Base-by-base conservation (phyloP, 2,329 filamentous ascomycete genomes). In the Calonectria multiphialidica region DNA sequence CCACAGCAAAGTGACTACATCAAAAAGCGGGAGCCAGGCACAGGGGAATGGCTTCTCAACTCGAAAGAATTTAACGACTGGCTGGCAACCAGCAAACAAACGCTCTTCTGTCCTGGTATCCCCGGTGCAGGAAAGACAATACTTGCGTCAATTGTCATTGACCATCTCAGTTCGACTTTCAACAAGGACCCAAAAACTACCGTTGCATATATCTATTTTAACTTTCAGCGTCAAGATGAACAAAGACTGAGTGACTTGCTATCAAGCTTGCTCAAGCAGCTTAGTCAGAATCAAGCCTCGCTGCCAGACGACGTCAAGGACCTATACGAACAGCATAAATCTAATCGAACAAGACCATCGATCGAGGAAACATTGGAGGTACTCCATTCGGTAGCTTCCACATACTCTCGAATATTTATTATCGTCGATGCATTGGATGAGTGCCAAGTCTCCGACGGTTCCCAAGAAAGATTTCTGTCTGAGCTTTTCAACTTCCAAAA, bases 21-120 rank as follows among this genome's bases (percentile, higher is more conserved):
- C 15, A 68, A 62, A 8, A 72, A 75, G 18, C 78, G 80, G 49
- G 80, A 86, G 28, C 40, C 67, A n/a, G 80, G 78, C 16, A 88
- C 86, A 2, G 82, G 85, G 0, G 68, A 82, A 57, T 88, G 86
- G 86, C 77, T 88, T 1, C 74, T 88, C 0, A 72, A 84, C 2
- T 84, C 83, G 0, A 12, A 8, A 0, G 76, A 83, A 25, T 86
- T 80, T 71, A 37, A 66, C 25, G 35, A 45, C 2, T 86, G 82
- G 84, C 1, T 80, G 0, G 45, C 68, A 2, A 47, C 59, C 0
- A 49, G 67, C 1, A 77, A 73, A 3, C 68, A 79, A 28, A 84
- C 78, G 0, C 63, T 88, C 1, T 86, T 85, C 71, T 88, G 83
- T 72, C 81, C 79, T 6, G 84, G 85, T 1, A 74, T 77, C 12